Evolutionary conservation across 345 rosid species (phyloP), one percentile per base, ranked within the genome.

Genomic region (Murraya koenigii): DNA sequence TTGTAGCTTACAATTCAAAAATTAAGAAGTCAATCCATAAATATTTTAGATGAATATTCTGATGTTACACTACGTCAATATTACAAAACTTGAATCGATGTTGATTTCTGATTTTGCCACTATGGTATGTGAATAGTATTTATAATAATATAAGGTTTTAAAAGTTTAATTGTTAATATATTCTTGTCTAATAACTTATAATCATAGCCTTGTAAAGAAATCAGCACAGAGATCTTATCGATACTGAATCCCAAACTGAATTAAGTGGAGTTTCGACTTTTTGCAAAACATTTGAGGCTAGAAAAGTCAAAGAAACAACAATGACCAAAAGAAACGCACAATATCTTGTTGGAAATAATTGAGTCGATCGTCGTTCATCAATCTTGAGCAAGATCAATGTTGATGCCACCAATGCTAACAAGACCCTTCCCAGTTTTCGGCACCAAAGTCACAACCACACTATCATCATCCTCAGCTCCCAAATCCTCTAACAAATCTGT

Each of bases 401-500:
- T 81, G 71, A 89, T 68, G 59, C 85, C 82, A 36, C 85, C 87
- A 66, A 90, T 69, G 22, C 39, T 74, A 65, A 80, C 87, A 7
- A 49, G 61, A 22, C 74, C 83, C 9, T 71, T 60, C 2, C 87
- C 86, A 56, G 3, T 55, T 82, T 59, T 85, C 0, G 93, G 91
- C 69, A 80, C 91, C 78, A 88, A 75, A n/a, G 88, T 86, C 47
- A 88, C 91, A 26, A 84, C 35, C 39, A 90, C 76, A 47, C 77
- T 82, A 1, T 90, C 90, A 69, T 90, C 93, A 33, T 78, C 89
- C 8, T 88, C 90, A n/a, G 81, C 84, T 7, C 23, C 84, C 81
- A 90, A 70, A 55, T 88, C 93, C 72, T 90, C 90, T 77, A 90
- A 55, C 86, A 85, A 69, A 62, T 88, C 90, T 0, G 88, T 85